Evolutionary conservation across 2,329 filamentous ascomycete genomes (phyloP).

Genomic region (Talaromyces sp.): DNA sequence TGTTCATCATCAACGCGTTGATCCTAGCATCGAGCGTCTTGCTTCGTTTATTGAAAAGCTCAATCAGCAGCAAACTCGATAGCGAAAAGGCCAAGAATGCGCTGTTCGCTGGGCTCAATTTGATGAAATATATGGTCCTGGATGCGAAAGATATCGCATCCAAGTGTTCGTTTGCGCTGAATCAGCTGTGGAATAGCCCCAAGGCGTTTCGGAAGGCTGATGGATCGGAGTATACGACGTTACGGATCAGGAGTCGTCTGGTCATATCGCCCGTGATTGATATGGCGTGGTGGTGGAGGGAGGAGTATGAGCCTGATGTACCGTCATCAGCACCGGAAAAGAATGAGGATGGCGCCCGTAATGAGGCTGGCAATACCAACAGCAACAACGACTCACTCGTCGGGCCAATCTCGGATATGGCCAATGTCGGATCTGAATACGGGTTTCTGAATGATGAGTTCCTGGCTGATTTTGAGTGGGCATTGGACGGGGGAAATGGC

Average conservation of each 20-base stretch:
- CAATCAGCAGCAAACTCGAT: constrained; percentile 31
- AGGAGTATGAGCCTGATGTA: constrained; percentile 35
- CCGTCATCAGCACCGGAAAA: constrained; percentile 14
- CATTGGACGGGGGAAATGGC: constrained; percentile 25
- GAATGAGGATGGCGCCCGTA: neutral
- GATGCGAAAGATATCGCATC: constrained; percentile 36
- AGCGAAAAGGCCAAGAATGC: constrained; percentile 31
- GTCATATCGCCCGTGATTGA: constrained; percentile 38
- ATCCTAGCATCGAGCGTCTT: constrained; percentile 33
- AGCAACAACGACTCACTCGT: neutral
- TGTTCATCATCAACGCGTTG: constrained; percentile 30
- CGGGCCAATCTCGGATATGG: neutral
- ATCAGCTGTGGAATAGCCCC: constrained; percentile 40
- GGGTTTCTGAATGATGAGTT: constrained; percentile 36
- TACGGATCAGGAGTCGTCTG: constrained; percentile 42
- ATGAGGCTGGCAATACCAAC: constrained; percentile 10
- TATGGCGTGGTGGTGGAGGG: constrained; percentile 44
- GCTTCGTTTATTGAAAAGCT: constrained; percentile 40
- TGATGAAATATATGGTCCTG: constrained; percentile 38
- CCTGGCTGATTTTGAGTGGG: constrained; percentile 40
- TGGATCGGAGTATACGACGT: constrained; percentile 31
- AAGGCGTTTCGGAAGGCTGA: constrained; percentile 41
- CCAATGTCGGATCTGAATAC: constrained; percentile 1
- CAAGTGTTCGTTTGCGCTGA: constrained; percentile 34
- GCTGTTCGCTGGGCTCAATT: constrained; percentile 37